These are phyloP conservation scores for Populus hybrid DNA, from an alignment of 441 rosid species.

Conservation along the genomic window DNA sequence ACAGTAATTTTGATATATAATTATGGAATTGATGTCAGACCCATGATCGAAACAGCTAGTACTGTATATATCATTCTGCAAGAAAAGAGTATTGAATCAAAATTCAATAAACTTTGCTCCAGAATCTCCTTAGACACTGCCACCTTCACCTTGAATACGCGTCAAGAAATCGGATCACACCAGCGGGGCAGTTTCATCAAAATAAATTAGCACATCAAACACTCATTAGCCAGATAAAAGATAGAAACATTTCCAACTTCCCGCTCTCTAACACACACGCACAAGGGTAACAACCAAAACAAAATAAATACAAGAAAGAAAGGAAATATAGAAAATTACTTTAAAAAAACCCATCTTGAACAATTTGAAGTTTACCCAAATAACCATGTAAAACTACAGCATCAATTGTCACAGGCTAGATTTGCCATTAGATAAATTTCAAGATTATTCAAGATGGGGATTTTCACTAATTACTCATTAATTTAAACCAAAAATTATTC, in stretches of 20 bases:
- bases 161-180: background rate
- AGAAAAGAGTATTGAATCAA: background rate
- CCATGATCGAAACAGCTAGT: background rate
- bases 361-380: slow-evolving; percentile 1
- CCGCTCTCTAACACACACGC: background rate
- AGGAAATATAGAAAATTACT: background rate
- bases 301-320: background rate
- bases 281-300: background rate
- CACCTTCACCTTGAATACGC: background rate
- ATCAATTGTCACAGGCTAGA: background rate
- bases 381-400: slow-evolving; percentile 3
- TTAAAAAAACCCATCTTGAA: background rate
- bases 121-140: background rate
- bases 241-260: background rate
- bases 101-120: background rate
- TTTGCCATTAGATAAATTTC: slow-evolving; percentile 1
- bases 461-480: slow-evolving; percentile 6
- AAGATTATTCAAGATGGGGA: background rate
- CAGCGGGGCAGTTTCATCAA: background rate
- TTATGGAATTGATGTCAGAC: background rate
- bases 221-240: background rate
- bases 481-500: slow-evolving; percentile 5
- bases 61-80: background rate
- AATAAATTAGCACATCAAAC: background rate
- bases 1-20: background rate